These are phyloP conservation scores for Mortierella sp. DNA, from an alignment of 371 early-diverging fungal genomes.

Conservation along the genomic window DNA sequence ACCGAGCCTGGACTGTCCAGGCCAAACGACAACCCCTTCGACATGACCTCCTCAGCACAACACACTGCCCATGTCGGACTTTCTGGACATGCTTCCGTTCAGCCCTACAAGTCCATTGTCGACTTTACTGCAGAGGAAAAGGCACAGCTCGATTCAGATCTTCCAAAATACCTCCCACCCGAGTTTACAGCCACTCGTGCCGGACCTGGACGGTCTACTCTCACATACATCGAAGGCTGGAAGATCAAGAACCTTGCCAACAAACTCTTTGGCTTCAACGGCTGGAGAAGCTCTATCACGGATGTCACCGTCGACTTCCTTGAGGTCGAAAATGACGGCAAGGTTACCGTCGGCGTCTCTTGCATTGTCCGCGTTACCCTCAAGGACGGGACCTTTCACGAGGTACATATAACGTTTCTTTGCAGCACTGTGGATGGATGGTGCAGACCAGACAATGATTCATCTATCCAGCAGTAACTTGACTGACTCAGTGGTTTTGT, in stretches of 20 bases:
- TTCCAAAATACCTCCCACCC: slow-evolving; percentile 72
- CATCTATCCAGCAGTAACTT: not conserved
- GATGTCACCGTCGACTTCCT: slow-evolving; percentile 85
- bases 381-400: slow-evolving; percentile 94
- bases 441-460: not conserved
- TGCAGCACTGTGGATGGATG: not conserved
- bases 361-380: slow-evolving; percentile 90
- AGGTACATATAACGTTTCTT: slow-evolving; percentile 66
- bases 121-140: slow-evolving; percentile 51
- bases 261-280: slow-evolving; percentile 98
- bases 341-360: slow-evolving; percentile 83
- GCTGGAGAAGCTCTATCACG: slow-evolving; percentile 93
- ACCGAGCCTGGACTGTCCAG: slow-evolving; percentile 26
- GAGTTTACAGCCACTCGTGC: slow-evolving; percentile 72
- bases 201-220: slow-evolving; percentile 64
- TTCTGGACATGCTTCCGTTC: not conserved
- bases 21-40: slow-evolving; percentile 10
- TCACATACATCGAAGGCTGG: slow-evolving; percentile 96
- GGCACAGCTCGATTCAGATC: slow-evolving; percentile 44
- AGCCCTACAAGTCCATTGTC: not conserved
- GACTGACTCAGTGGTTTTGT: not conserved
- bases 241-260: slow-evolving; percentile 94
- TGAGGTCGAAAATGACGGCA: slow-evolving; percentile 66
- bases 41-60: not conserved
- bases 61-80: not conserved